Conservation (phyloP, 192 early-diverging fungal species). For the Rhizophlyctis rosea region DNA sequence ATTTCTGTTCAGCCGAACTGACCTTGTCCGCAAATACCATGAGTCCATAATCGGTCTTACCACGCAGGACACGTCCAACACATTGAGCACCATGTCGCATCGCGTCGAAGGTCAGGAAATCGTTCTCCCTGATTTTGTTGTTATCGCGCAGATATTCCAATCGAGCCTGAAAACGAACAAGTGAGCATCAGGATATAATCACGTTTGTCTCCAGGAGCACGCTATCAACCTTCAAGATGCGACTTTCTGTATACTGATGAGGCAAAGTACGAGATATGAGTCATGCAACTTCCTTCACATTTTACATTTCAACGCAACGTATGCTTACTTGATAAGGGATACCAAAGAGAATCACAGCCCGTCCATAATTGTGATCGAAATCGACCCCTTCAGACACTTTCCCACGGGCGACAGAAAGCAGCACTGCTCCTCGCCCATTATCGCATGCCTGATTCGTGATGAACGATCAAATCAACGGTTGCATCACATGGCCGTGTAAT, state of each 20-base stretch:
- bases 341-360: slow-evolving; percentile 98
- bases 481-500: not conserved
- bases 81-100: slow-evolving; percentile 99
- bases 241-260: slow-evolving; percentile 78
- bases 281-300: not conserved
- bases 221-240: slow-evolving; percentile 79
- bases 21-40: slow-evolving; percentile 99
- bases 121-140: slow-evolving; percentile 93
- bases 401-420: slow-evolving; percentile 96
- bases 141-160: slow-evolving; percentile 94
- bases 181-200: not conserved
- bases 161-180: slow-evolving; percentile 58
- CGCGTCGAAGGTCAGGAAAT: slow-evolving; percentile 98
- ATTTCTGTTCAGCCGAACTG: too few relatives aligned
- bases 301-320: not conserved
- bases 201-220: not conserved
- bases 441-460: slow-evolving; percentile 72
- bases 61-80: slow-evolving; percentile 93
- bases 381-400: slow-evolving; percentile 99
- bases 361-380: slow-evolving; percentile 99
- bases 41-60: slow-evolving; percentile 97
- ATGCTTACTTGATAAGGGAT: slow-evolving; percentile 88
- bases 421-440: slow-evolving; percentile 96
- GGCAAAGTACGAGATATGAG: slow-evolving; percentile 13
- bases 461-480: not conserved